Evolutionary conservation across 1,284 basidiomycete genomes (phyloP).

Genomic region (Bondarzewia mesenterica): DNA sequence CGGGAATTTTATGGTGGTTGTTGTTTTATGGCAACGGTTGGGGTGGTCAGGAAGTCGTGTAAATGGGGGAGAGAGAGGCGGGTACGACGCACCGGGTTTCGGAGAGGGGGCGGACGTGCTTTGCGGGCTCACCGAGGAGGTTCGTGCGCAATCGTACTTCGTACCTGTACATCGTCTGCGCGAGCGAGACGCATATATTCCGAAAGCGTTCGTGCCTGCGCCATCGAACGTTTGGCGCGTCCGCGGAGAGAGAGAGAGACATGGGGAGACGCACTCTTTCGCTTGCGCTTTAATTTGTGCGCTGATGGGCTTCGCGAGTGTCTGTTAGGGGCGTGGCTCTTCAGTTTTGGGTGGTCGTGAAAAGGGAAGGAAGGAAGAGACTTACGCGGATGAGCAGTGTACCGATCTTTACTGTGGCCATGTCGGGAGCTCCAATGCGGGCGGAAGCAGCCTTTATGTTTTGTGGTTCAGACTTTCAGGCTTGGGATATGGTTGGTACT

Average conservation of each 20-base stretch:
- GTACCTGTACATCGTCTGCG: slow-evolving; percentile 74
- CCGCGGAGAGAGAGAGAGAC: neutral
- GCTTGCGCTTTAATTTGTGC: slow-evolving; percentile 12
- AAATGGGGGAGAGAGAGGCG: neutral
- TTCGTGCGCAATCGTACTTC: slow-evolving; percentile 75
- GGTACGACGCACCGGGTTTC: slow-evolving; percentile 60
- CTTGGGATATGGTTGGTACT: neutral
- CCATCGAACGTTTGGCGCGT: neutral
- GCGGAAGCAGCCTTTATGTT: no score
- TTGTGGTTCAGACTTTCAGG: no score
- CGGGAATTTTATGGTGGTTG: neutral
- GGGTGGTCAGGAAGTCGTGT: neutral
- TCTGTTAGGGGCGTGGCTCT: slow-evolving; percentile 2
- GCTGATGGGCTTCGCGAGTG: slow-evolving; percentile 15
- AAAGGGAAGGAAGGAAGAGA: neutral
- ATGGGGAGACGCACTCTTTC: slow-evolving; percentile 10
- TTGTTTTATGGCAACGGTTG: neutral
- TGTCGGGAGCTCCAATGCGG: no score
- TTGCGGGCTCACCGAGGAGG: slow-evolving; percentile 73
- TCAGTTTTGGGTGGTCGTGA: neutral
- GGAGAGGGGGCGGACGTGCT: slow-evolving; percentile 74
- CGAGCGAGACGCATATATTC: slow-evolving; percentile 66
- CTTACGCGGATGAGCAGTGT: slow-evolving; percentile 15
- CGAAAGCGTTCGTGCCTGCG: slow-evolving; percentile 74
- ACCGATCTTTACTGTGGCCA: slow-evolving; percentile 14